phyloP scores from a whole-genome alignment of 495 filamentous ascomycete species.

The Platismatia glauca region DNA sequence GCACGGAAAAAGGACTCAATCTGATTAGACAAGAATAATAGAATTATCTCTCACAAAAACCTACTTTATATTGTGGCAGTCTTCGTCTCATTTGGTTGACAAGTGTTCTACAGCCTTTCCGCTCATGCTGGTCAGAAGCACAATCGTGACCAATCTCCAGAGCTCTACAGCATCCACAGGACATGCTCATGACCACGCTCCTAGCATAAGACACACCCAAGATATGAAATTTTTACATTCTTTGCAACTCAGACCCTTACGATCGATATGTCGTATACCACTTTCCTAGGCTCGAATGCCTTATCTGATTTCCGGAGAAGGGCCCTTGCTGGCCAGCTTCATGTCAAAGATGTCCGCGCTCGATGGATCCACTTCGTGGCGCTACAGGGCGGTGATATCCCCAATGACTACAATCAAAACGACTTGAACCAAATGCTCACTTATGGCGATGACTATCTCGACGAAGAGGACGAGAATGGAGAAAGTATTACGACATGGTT shows the following conservation, averaged over 20 bases:
- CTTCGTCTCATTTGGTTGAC: too few relatives aligned
- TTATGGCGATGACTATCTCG: conserved; percentile 43
- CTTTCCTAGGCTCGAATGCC: conserved; percentile 45
- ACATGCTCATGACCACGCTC: too few relatives aligned
- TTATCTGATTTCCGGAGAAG: conserved; percentile 46
- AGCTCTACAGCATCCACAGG: neutral
- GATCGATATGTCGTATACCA: conserved; percentile 29
- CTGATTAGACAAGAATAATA: too few relatives aligned
- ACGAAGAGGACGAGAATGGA: conserved; percentile 16
- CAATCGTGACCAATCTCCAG: neutral
- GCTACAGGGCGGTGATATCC: conserved; percentile 24
- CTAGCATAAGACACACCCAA: too few relatives aligned
- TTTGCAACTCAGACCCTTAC: neutral
- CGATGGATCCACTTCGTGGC: conserved; percentile 60
- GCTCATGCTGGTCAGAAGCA: neutral
- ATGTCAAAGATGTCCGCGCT: conserved; percentile 48
- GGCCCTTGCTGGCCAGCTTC: conserved; percentile 43
- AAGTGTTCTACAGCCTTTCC: too few relatives aligned
- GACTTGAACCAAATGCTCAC: conserved; percentile 52
- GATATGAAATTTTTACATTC: neutral
- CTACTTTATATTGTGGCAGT: too few relatives aligned
- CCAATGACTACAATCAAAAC: conserved; percentile 36
- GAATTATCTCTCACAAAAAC: too few relatives aligned
- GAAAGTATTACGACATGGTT: conserved; percentile 49
- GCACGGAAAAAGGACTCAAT: too few relatives aligned